These are phyloP conservation scores for Hypholoma sublateritium DNA, from an alignment of 768 basidiomycete genomes.

Conservation along the genomic window DNA sequence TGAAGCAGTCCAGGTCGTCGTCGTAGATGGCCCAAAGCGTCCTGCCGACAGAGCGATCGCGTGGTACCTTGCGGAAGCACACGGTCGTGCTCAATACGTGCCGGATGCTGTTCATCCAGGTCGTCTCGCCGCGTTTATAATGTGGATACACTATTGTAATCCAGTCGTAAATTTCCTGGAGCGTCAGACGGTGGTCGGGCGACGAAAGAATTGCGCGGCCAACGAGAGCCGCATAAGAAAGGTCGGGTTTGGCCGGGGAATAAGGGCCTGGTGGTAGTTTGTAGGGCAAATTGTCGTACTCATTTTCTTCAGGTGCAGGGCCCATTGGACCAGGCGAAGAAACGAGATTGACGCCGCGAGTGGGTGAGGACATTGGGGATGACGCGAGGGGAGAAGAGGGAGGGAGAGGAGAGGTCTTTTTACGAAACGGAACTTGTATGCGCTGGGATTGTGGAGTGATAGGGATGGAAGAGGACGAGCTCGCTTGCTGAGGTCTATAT, in stretches of 20 bases:
- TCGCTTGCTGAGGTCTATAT: slow-evolving; percentile 28
- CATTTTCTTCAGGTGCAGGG: slow-evolving; percentile 60
- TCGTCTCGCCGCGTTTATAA: slow-evolving; percentile 89
- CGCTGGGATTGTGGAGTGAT: slow-evolving; percentile 51
- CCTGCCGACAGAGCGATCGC: slow-evolving; percentile 76
- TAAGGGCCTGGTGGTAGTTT: slow-evolving; percentile 85
- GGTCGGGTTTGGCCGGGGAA: slow-evolving; percentile 74
- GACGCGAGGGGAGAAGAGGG: slow-evolving; percentile 55
- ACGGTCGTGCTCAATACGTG: slow-evolving; percentile 93
- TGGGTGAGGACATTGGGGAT: slow-evolving; percentile 65
- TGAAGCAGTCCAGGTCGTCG: slow-evolving; percentile 80
- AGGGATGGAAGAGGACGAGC: slow-evolving; percentile 35
- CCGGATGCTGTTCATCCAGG: slow-evolving; percentile 99
- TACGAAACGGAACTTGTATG: slow-evolving; percentile 31
- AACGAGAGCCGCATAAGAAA: slow-evolving; percentile 93
- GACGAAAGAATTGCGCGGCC: slow-evolving; percentile 93
- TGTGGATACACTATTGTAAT: slow-evolving; percentile 93
- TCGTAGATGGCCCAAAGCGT: slow-evolving; percentile 89
- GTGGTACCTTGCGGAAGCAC: slow-evolving; percentile 82
- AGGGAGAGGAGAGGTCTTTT: slow-evolving; percentile 46
- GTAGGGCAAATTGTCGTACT: slow-evolving; percentile 69
- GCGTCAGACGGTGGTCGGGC: slow-evolving; percentile 77
- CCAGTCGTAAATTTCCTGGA: slow-evolving; percentile 96
- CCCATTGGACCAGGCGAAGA: slow-evolving; percentile 84
- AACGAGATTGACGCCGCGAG: slow-evolving; percentile 65